Percentiles rank a stretch among this genome's conserved stretches.
These are phyloP conservation scores for Zygosaccharomyces pseudobailii DNA, from an alignment of 1,139 yeast genomes.

Conservation along the genomic window DNA sequence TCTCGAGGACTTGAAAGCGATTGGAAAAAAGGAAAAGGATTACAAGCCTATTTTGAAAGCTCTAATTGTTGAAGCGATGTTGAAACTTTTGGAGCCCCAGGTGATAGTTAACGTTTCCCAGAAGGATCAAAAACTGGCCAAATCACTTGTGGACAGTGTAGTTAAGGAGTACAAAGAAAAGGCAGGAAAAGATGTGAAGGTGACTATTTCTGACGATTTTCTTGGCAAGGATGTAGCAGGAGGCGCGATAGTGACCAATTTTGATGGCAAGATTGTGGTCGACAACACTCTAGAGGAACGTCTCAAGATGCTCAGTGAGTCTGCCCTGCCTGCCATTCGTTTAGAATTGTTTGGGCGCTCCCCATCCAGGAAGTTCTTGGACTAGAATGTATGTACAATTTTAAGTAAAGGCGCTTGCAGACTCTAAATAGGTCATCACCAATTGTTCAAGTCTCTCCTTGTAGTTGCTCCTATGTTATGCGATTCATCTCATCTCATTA, in stretches of 20 bases:
- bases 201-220: slow-evolving; percentile 53
- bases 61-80: slow-evolving; percentile 77
- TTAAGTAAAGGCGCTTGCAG: not conserved
- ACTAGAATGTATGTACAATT: slow-evolving; percentile 38
- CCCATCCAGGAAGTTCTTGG: slow-evolving; percentile 82
- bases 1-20: slow-evolving; percentile 51
- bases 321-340: slow-evolving; percentile 89
- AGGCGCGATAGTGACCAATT: slow-evolving; percentile 72
- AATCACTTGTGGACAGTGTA: slow-evolving; percentile 47
- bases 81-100: slow-evolving; percentile 65
- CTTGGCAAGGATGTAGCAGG: slow-evolving; percentile 70
- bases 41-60: slow-evolving; percentile 71
- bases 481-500: not conserved
- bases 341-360: slow-evolving; percentile 88
- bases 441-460: too few species aligned
- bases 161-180: slow-evolving; percentile 58
- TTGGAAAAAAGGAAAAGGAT: slow-evolving; percentile 47
- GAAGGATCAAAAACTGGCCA: slow-evolving; percentile 59
- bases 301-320: slow-evolving; percentile 72
- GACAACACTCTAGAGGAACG: slow-evolving; percentile 94
- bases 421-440: too few species aligned
- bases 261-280: slow-evolving; percentile 78
- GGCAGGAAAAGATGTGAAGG: slow-evolving; percentile 47
- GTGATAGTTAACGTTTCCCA: slow-evolving; percentile 67
- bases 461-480: too few species aligned